Conservation (phyloP, 148 eudicot species). For the Fagopyrum tataricum region DNA sequence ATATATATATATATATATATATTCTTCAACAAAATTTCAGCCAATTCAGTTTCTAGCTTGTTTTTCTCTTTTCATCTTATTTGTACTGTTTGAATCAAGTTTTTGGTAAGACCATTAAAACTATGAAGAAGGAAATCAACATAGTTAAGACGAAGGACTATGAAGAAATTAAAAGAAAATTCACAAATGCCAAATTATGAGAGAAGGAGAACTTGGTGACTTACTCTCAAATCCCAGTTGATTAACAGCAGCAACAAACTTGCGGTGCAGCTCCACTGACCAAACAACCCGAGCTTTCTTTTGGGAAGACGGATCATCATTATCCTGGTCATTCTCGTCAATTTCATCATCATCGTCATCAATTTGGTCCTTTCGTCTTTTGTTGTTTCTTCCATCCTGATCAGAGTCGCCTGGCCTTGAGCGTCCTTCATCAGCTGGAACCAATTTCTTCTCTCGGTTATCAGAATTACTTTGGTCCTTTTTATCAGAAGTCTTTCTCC, state of each 20-base stretch:
- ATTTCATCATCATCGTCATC: constrained; percentile 35
- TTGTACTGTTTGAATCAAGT: background rate
- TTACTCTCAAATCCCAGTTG: constrained; percentile 59
- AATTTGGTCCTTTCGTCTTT: constrained; percentile 51
- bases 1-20: too few species aligned
- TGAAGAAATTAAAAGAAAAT: too few species aligned
- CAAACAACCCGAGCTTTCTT: constrained; percentile 75
- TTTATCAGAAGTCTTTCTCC: constrained; percentile 38
- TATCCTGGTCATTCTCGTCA: constrained; percentile 36
- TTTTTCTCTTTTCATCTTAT: background rate
- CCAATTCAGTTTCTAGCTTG: too few species aligned
- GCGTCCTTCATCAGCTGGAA: constrained; percentile 28
- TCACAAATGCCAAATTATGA: background rate
- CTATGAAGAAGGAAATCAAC: background rate
- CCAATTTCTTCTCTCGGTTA: constrained; percentile 22
- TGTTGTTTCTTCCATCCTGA: constrained; percentile 28
- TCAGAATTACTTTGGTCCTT: constrained; percentile 29
- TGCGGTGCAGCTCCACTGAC: constrained; percentile 65
- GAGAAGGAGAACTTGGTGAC: constrained; percentile 17
- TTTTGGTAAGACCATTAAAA: background rate
- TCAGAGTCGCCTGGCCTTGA: constrained; percentile 30
- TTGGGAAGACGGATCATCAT: constrained; percentile 46
- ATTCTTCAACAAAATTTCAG: too few species aligned
- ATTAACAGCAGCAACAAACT: constrained; percentile 70
- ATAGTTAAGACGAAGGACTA: background rate